Evolutionary conservation across 371 early-diverging fungal genomes (phyloP).

Genomic region (Mucor mucedo): DNA sequence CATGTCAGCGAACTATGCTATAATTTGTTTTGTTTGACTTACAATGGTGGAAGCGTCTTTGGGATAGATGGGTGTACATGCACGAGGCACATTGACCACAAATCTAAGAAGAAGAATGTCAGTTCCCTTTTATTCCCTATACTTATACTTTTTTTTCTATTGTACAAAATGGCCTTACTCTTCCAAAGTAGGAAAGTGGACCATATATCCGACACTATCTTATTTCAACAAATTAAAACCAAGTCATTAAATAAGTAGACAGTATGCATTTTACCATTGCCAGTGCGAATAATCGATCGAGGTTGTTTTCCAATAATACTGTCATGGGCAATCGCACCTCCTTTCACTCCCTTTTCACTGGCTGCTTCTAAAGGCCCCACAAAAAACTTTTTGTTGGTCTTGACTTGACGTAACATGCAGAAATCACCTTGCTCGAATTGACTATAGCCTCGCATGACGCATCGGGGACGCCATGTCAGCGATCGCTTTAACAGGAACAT

Average conservation of each 20-base stretch:
- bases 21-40: slow-evolving; percentile 5
- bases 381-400: slow-evolving; percentile 43
- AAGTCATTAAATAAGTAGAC: neutral
- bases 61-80: slow-evolving; percentile 76
- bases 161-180: slow-evolving; percentile 46
- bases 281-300: slow-evolving; percentile 51
- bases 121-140: neutral
- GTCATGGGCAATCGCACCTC: slow-evolving; percentile 56
- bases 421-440: slow-evolving; percentile 50
- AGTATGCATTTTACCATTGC: slow-evolving; percentile 36
- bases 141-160: neutral
- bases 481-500: too few relatives aligned
- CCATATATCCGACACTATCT: slow-evolving; percentile 50
- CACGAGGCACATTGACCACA: slow-evolving; percentile 62
- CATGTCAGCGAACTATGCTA: neutral
- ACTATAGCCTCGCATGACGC: slow-evolving; percentile 3
- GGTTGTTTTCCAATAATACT: slow-evolving; percentile 57
- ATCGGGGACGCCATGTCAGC: too few relatives aligned
- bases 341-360: slow-evolving; percentile 32
- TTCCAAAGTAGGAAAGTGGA: slow-evolving; percentile 73
- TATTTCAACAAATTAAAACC: neutral
- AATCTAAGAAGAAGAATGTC: slow-evolving; percentile 40
- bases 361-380: slow-evolving; percentile 48
- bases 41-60: slow-evolving; percentile 76
- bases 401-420: slow-evolving; percentile 51